Base-by-base conservation (phyloP, 140 eudicot genomes). In the Stevia rebaudiana region DNA sequence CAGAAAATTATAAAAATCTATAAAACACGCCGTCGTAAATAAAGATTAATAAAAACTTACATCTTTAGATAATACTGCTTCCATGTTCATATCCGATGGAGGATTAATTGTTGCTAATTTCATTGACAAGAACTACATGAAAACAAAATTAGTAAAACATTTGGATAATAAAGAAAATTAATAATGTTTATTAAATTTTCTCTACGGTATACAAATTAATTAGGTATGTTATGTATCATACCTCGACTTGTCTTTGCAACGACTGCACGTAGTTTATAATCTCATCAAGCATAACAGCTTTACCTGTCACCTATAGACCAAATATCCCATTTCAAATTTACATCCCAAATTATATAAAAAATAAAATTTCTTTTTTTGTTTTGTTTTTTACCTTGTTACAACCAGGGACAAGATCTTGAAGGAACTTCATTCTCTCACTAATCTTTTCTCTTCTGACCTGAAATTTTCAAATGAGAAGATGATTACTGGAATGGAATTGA, bases 371-470 rank as follows among this genome's bases (percentile, higher is more conserved):
- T 13, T 15, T 22, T 33, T 3, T 0, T 28, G 4, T 28, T 28
- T 0, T 42, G 12, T 0, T 18, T 0, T 35, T 61, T 48, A 89
- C 97, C 88, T 90, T 90, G 78, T 84, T 86, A 85, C 95, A 90
- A 51, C 95, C 95, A 1, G 97, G 97, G 11, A 90, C 97, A 65
- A 90, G 97, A 82, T 86, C 95, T 74, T 90, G 97, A 19, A 90
- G 81, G 37, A 82, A 72, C 76, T 86, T 90, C 97, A 90, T 90
- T 50, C 95, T 84, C 67, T 90, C 95, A 63, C 97, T 82, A 59
- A 90, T 90, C 79, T 90, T 90, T 62, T 90, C 97, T 75, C 97
- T 80, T 40, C 97, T 70, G 31, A 89, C 97, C 97, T 89, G 49
- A 30, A 36, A 68, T 62, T 62, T 16, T 15, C 23, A 33, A 9